phyloP scores from a whole-genome alignment of 2,329 filamentous ascomycete genomes.

The Fusarium nurragi region DNA sequence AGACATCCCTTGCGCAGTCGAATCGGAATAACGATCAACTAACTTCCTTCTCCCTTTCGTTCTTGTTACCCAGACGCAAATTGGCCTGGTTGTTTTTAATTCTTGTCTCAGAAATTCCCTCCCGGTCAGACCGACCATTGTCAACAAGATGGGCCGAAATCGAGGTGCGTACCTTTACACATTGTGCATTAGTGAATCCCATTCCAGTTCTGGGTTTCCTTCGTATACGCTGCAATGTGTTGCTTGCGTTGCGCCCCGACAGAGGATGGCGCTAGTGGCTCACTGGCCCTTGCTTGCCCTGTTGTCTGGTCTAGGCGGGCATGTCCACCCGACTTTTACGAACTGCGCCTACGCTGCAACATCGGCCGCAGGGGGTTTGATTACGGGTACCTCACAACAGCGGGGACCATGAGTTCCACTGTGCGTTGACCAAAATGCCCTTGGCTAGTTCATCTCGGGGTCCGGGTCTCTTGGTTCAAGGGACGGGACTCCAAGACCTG shows the following conservation, averaged over 20 bases:
- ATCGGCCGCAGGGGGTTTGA: slow-evolving; percentile 24
- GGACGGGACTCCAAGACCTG: slow-evolving; percentile 18
- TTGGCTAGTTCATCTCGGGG: slow-evolving; percentile 27
- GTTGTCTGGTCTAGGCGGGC: slow-evolving; percentile 9
- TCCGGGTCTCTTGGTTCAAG: slow-evolving; percentile 25
- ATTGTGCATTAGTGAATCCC: slow-evolving; percentile 34
- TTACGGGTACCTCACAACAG: slow-evolving; percentile 22
- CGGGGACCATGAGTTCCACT: slow-evolving; percentile 30
- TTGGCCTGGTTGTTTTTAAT: slow-evolving; percentile 4
- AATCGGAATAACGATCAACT: slow-evolving; percentile 13
- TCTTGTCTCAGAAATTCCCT: slow-evolving; percentile 39
- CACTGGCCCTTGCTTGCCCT: slow-evolving; percentile 14
- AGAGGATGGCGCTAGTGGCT: slow-evolving; percentile 21
- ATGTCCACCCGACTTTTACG: slow-evolving; percentile 7
- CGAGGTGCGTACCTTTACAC: slow-evolving; percentile 57
- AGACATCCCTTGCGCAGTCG: slow-evolving; percentile 31
- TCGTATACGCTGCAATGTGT: slow-evolving; percentile 6
- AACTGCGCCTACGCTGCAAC: slow-evolving; percentile 22
- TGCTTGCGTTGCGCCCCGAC: not conserved
- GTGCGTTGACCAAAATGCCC: slow-evolving; percentile 27
- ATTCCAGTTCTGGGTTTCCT: slow-evolving; percentile 36
- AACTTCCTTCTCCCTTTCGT: slow-evolving; percentile 11
- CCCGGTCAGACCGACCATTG: slow-evolving; percentile 25
- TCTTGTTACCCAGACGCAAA: slow-evolving; percentile 7
- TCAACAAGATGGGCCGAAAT: slow-evolving; percentile 62